Evolutionary conservation across 441 rosid species (phyloP).

Genomic region (Iberis amara): DNA sequence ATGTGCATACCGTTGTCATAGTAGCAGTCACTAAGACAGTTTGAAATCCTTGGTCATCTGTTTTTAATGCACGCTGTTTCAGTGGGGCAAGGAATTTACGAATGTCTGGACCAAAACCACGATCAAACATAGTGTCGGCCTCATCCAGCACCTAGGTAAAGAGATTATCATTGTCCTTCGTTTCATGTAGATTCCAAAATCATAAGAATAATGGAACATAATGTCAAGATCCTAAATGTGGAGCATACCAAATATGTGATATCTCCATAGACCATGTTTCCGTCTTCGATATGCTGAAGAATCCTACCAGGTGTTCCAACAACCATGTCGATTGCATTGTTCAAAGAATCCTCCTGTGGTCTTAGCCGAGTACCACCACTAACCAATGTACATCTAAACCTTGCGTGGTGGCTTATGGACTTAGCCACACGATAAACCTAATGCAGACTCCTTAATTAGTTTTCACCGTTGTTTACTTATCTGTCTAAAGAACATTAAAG

Average conservation of each 20-base stretch:
- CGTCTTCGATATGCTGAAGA: constrained; percentile 87
- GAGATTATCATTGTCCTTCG: not conserved
- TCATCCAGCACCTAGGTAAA: constrained; percentile 79
- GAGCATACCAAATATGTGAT: constrained; percentile 69
- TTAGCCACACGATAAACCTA: constrained; percentile 90
- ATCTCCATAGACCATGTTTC: constrained; percentile 93
- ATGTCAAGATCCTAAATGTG: not conserved
- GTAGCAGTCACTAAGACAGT: constrained; percentile 89
- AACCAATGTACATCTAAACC: constrained; percentile 78
- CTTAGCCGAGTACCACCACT: constrained; percentile 85
- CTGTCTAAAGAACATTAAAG: not conserved
- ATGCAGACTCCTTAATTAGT: constrained; percentile 21
- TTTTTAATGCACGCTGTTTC: constrained; percentile 63
- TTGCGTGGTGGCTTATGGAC: constrained; percentile 82
- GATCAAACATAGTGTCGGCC: constrained; percentile 98
- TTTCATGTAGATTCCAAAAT: not conserved
- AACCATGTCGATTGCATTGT: constrained; percentile 80
- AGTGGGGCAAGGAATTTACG: constrained; percentile 76
- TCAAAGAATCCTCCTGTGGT: constrained; percentile 81
- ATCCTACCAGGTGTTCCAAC: constrained; percentile 94
- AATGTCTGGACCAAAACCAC: constrained; percentile 92
- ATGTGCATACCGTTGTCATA: constrained; percentile 60
- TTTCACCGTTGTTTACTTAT: constrained; percentile 4
- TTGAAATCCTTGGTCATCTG: constrained; percentile 72
- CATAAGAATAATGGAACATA: not conserved